Conservation (phyloP, 768 basidiomycete genomes). For the Terana coerulea region DNA sequence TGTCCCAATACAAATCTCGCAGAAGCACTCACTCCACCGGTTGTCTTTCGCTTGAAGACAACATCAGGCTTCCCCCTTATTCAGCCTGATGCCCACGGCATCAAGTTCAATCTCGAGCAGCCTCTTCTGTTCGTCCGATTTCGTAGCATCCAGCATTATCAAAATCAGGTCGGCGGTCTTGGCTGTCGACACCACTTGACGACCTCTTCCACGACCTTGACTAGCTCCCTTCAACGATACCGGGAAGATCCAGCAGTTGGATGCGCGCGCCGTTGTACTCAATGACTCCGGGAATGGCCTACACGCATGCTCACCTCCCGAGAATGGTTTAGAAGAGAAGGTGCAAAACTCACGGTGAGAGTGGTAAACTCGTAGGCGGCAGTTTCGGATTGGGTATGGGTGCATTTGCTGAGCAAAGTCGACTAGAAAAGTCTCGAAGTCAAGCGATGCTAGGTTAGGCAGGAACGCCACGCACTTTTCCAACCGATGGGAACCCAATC, state of each 20-base stretch:
- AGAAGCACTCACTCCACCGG: constrained; percentile 81
- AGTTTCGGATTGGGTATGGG: constrained; percentile 82
- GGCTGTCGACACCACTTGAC: constrained; percentile 86
- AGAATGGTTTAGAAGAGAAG: background rate
- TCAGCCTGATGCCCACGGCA: constrained; percentile 93
- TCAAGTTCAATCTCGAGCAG: constrained; percentile 92
- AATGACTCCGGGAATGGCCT: constrained; percentile 97
- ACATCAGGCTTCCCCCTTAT: constrained; percentile 89
- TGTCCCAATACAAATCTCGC: too few species aligned
- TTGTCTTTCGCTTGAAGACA: constrained; percentile 90
- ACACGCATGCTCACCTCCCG: constrained; percentile 6
- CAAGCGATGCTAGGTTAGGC: background rate
- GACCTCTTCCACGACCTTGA: constrained; percentile 87
- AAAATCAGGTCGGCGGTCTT: constrained; percentile 74
- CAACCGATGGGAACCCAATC: constrained; percentile 96
- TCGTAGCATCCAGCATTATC: constrained; percentile 90
- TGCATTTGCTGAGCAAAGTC: constrained; percentile 87
- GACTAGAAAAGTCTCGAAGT: constrained; percentile 44
- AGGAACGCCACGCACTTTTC: constrained; percentile 49
- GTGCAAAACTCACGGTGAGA: constrained; percentile 53
- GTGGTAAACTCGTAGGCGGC: constrained; percentile 98
- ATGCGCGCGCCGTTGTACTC: constrained; percentile 94
- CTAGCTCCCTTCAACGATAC: constrained; percentile 94
- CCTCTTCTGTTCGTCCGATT: constrained; percentile 85
- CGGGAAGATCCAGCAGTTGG: constrained; percentile 92